Evolutionary conservation across 2,329 filamentous ascomycete species (phyloP).

Genomic region (Mycosphaerella arachidis): DNA sequence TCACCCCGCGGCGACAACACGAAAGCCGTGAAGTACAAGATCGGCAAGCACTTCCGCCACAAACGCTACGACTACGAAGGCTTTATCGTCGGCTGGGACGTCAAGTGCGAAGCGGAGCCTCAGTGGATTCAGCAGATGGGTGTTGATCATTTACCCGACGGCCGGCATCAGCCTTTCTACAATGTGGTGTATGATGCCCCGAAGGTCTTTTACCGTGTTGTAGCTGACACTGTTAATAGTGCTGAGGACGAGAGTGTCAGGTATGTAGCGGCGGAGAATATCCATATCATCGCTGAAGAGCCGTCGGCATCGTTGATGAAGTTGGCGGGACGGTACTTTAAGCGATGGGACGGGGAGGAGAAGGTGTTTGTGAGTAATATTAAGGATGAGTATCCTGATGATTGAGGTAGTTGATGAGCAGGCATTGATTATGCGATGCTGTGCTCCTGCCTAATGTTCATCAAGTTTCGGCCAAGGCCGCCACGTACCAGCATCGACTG

Average conservation of each 20-base stretch:
- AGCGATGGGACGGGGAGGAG: conserved; percentile 66
- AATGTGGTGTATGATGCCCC: conserved; percentile 69
- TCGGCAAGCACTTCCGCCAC: conserved; percentile 84
- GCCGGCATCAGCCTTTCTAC: conserved; percentile 70
- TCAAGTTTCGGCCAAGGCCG: too few relatives aligned
- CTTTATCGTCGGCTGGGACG: conserved; percentile 84
- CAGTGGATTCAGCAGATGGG: conserved; percentile 61
- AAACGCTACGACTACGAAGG: conserved; percentile 73
- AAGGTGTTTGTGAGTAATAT: conserved; percentile 80
- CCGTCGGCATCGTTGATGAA: conserved; percentile 59
- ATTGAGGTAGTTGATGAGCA: conserved; percentile 45
- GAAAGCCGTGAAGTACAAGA: conserved; percentile 53
- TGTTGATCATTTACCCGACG: conserved; percentile 57
- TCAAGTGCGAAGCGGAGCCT: conserved; percentile 54
- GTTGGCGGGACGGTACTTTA: conserved; percentile 81
- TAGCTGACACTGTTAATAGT: conserved; percentile 49
- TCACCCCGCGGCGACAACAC: conserved; percentile 6
- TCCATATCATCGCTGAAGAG: conserved; percentile 47
- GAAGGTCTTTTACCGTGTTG: conserved; percentile 74
- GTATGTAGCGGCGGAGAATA: conserved; percentile 78
- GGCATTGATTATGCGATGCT: too few relatives aligned
- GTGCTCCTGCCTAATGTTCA: too few relatives aligned
- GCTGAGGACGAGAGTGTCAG: conserved; percentile 64
- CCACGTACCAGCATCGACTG: too few relatives aligned
- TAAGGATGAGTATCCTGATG: conserved; percentile 77